A percentile compares a stretch with the other conserved stretches of the same genome.
Conservation (phyloP, 2,329 filamentous ascomycete genomes). For the Ceratocystis cacaofunesta region DNA sequence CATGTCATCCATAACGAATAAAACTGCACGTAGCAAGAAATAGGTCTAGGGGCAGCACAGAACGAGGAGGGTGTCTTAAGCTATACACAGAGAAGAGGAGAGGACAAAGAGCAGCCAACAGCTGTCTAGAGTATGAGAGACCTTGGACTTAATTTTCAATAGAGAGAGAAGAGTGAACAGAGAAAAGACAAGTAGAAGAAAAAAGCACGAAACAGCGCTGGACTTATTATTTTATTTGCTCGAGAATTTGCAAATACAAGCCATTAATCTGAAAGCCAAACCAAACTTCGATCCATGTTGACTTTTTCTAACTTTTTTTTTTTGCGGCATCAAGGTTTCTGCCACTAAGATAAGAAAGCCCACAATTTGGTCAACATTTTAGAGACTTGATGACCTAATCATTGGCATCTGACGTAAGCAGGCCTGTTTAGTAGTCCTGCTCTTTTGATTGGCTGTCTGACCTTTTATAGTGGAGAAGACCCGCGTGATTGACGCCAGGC, state of each 20-base stretch:
- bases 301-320: slow-evolving; percentile 11
- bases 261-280: background rate
- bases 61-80: background rate
- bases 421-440: background rate
- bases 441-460: slow-evolving; percentile 5
- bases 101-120: too few species aligned
- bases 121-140: too few species aligned
- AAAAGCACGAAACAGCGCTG: background rate
- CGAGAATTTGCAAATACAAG: background rate
- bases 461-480: slow-evolving; percentile 4
- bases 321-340: slow-evolving; percentile 8
- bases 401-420: background rate
- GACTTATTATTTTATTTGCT: too few species aligned
- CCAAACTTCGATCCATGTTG: background rate
- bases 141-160: too few species aligned
- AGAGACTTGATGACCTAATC: background rate
- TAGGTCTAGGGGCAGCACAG: background rate
- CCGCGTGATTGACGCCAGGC: background rate
- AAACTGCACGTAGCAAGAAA: background rate
- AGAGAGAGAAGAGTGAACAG: too few species aligned
- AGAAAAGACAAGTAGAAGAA: background rate
- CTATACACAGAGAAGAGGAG: background rate
- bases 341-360: background rate
- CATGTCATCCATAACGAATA: slow-evolving; percentile 51
- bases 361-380: background rate